Base-by-base conservation (phyloP, 305 asterid genomes). In the Fraxinus ornus region DNA sequence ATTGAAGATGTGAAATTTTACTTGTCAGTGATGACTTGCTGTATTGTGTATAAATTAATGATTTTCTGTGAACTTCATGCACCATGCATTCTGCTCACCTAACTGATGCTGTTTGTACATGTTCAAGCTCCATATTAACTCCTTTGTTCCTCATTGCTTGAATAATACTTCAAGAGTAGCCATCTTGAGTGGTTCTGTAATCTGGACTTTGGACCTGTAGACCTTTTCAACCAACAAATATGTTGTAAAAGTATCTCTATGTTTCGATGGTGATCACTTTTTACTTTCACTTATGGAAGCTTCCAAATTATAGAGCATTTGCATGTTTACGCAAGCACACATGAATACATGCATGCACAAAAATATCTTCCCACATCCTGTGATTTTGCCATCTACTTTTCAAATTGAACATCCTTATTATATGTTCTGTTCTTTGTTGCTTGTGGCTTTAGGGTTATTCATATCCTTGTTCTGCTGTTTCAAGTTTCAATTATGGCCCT, bases 81-180 rank as follows among this genome's bases (percentile, higher is more conserved):
- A 80, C 55, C 71, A 68, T 44, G 44, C 57, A 57, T 28, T 49
- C 79, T 80, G 79, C 37, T 80, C 10, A 52, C 39, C 22, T 19
- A 2, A 21, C 36, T 80, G 55, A 37, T 21, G 47, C 44, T 35
- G 28, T 47, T 80, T 66, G 74, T 5, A 66, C 36, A 66, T 7
- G 24, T 24, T 66, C 36, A 66, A 24, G 74, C 28, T 32, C 74
- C 36, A 26, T 66, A 26, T 66, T 28, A 24, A 22, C 28, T 66
- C 74, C 19, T 9, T 66, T 24, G 6, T 3, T 64, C 35, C 6
- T 64, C 6, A 10, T 64, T 64, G 73, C 33, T 26, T 64, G 35
- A 30, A 8, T 24, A 8, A 8, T 66, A 66, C 6, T 24, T 66
- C 33, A 24, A 35, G 74, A 26, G 36, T 66, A 24, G 33, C 30